Conservation (phyloP, 495 filamentous ascomycete genomes). For the Penicillium canescens region DNA sequence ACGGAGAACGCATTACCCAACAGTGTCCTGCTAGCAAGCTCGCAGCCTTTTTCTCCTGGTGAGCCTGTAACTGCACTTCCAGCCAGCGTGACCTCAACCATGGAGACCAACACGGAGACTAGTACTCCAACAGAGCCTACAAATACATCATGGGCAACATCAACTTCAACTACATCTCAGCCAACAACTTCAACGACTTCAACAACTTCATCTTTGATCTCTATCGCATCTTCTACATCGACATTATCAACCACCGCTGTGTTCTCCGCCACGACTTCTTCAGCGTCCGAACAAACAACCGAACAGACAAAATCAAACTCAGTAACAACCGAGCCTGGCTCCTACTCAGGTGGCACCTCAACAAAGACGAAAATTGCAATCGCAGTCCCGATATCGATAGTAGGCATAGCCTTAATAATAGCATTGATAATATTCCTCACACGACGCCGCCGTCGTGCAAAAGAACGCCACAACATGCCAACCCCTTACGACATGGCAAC, state of each 20-base stretch:
- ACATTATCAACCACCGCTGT: background rate
- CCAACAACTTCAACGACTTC: background rate
- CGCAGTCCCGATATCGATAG: slow-evolving; percentile 36
- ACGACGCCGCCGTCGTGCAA: slow-evolving; percentile 19
- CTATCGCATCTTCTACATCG: slow-evolving; percentile 1
- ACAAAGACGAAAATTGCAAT: slow-evolving; percentile 38
- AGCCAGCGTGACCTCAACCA: background rate
- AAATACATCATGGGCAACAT: background rate
- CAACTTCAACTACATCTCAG: background rate
- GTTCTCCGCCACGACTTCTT: background rate
- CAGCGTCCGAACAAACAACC: slow-evolving; percentile 1
- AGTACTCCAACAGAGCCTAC: background rate
- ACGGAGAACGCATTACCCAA: too few relatives aligned
- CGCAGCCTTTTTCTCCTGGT: too few relatives aligned
- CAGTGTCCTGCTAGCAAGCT: too few relatives aligned
- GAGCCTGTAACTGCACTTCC: too few relatives aligned
- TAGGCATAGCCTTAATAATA: slow-evolving; percentile 27
- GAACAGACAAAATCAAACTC: background rate
- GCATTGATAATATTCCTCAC: slow-evolving; percentile 29
- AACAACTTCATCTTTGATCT: background rate
- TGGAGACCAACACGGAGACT: too few relatives aligned
- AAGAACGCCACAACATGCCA: slow-evolving; percentile 4
- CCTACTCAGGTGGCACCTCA: slow-evolving; percentile 12
- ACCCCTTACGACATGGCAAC: slow-evolving; percentile 15
- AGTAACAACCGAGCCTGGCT: background rate